A percentile compares a stretch with the other conserved stretches of the same genome.
These are phyloP conservation scores for Galerina sulciceps DNA, from an alignment of 768 basidiomycete genomes.

Conservation along the genomic window DNA sequence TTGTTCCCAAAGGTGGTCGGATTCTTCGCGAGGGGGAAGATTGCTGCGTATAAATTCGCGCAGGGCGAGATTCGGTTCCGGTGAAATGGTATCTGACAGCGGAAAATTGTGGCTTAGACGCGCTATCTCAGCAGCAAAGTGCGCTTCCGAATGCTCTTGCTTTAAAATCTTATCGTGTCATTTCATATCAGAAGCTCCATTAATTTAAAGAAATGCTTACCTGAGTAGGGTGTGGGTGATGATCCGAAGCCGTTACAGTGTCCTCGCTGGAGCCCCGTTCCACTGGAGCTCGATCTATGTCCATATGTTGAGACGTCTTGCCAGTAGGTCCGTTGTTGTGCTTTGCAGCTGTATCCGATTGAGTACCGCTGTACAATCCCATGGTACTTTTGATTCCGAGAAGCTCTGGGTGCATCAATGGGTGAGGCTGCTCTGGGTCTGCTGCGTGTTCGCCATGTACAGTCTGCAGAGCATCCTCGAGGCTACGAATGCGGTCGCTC, in stretches of 20 bases:
- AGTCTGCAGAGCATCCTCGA: conserved; percentile 57
- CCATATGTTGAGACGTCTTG: conserved; percentile 14
- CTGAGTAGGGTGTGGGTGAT: conserved; percentile 14
- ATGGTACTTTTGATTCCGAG: conserved; percentile 61
- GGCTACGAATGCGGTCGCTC: conserved; percentile 65
- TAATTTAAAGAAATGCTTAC: conserved; percentile 8
- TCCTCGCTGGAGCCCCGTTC: conserved; percentile 37
- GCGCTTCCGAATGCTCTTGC: conserved; percentile 28
- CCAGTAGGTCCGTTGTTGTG: not conserved
- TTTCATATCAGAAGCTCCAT: not conserved
- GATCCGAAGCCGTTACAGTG: conserved; percentile 25
- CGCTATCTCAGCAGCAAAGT: conserved; percentile 45
- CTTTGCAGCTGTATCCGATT: conserved; percentile 13
- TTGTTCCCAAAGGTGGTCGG: conserved; percentile 66
- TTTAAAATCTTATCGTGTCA: conserved; percentile 14
- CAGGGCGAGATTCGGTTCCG: conserved; percentile 56
- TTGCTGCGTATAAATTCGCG: conserved; percentile 59
- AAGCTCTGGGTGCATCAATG: conserved; percentile 52
- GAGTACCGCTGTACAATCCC: conserved; percentile 46
- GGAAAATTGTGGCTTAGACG: conserved; percentile 65
- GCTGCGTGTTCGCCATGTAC: conserved; percentile 31
- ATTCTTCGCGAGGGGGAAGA: conserved; percentile 59
- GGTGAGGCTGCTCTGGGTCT: conserved; percentile 41
- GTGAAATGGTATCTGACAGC: conserved; percentile 45
- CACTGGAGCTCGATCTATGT: conserved; percentile 18